Conservation (phyloP, 768 basidiomycete species). For the Boletus speciosus region DNA sequence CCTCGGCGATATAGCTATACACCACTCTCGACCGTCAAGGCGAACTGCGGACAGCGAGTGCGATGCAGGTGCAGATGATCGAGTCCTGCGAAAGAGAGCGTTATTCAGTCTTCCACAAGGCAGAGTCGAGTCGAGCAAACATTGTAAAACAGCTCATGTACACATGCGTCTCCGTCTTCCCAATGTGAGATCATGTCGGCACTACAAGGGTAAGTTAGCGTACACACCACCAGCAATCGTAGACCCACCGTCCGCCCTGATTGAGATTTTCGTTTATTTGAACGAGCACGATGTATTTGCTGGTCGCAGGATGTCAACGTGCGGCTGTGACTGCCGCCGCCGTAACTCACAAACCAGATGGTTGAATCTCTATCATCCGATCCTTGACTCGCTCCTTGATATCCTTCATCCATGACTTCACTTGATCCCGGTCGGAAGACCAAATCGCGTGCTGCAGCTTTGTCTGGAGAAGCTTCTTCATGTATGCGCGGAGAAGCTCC, state of each 20-base stretch:
- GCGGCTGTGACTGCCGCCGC: background rate
- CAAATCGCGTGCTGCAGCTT: constrained; percentile 64
- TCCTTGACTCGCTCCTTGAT: constrained; percentile 83
- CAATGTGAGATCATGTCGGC: constrained; percentile 83
- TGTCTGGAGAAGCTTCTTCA: constrained; percentile 74
- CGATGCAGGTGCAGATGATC: constrained; percentile 62
- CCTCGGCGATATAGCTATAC: constrained; percentile 24
- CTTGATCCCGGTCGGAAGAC: constrained; percentile 67
- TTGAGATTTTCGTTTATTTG: constrained; percentile 83
- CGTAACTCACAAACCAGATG: constrained; percentile 71
- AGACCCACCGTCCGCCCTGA: constrained; percentile 75
- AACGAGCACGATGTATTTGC: constrained; percentile 85
- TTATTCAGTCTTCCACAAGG: constrained; percentile 9
- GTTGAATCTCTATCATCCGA: constrained; percentile 80
- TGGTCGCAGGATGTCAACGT: constrained; percentile 31
- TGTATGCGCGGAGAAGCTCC: constrained; percentile 71
- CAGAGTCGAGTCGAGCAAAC: constrained; percentile 42
- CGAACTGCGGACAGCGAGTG: constrained; percentile 54
- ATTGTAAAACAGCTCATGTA: constrained; percentile 76
- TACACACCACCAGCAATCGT: background rate
- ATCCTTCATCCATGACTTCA: constrained; percentile 77
- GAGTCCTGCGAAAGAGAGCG: constrained; percentile 52
- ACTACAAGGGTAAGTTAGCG: constrained; percentile 35
- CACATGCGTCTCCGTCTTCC: constrained; percentile 79
- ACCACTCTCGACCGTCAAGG: constrained; percentile 21